Conservation (phyloP, 2,329 filamentous ascomycete species). For the Trichoderma asperellum region DNA sequence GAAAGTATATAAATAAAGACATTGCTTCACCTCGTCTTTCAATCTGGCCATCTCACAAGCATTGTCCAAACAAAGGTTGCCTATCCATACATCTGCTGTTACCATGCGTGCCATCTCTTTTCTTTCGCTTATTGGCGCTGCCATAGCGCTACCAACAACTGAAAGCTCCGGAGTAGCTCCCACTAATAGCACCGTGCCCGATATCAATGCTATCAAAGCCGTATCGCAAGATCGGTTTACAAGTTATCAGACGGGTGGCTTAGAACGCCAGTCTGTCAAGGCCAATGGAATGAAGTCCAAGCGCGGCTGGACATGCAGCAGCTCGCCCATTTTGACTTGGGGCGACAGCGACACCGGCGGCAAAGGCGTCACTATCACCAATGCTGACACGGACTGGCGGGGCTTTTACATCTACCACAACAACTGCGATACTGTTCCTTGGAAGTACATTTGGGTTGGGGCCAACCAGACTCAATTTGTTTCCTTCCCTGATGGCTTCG, state of each 20-base stretch:
- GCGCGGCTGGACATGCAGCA: background rate
- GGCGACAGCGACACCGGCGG: background rate
- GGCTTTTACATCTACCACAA: slow-evolving; percentile 34
- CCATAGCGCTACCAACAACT: background rate
- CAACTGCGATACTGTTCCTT: slow-evolving; percentile 35
- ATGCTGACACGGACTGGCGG: background rate
- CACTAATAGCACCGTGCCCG: background rate
- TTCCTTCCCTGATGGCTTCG: slow-evolving; percentile 35
- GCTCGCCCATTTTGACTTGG: background rate
- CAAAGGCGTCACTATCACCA: slow-evolving; percentile 3
- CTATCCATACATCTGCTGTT: background rate
- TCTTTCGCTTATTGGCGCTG: background rate
- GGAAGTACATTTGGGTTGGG: slow-evolving; percentile 38
- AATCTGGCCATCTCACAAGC: background rate
- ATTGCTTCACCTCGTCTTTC: background rate
- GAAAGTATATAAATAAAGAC: background rate
- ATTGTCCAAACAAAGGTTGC: background rate
- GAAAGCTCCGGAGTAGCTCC: background rate
- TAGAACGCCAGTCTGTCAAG: background rate
- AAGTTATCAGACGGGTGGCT: background rate
- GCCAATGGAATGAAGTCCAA: background rate
- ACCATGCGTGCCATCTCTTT: background rate
- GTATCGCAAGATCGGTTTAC: background rate
- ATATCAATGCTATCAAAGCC: background rate
- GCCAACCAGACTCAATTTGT: slow-evolving; percentile 34